These are phyloP conservation scores for Leccinellum rugosiceps DNA, from an alignment of 768 basidiomycete genomes.

Conservation along the genomic window DNA sequence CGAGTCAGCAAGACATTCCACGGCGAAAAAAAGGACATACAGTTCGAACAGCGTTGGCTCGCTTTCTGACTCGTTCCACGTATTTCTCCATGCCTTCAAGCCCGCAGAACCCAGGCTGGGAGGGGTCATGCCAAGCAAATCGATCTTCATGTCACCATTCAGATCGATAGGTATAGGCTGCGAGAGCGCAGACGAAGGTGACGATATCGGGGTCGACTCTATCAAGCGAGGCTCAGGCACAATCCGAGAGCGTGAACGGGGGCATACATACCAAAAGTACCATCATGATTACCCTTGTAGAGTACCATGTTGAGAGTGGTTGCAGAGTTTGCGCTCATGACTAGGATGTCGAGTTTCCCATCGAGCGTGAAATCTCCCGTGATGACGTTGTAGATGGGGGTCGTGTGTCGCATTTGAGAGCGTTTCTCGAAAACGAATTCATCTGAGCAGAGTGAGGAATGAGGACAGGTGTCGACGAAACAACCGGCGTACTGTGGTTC, in stretches of 20 bases:
- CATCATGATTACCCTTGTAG: slow-evolving; percentile 60
- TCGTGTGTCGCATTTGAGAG: slow-evolving; percentile 51
- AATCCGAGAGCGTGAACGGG: neutral
- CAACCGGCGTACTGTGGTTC: slow-evolving; percentile 65
- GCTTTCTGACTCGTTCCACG: slow-evolving; percentile 60
- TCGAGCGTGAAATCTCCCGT: slow-evolving; percentile 94
- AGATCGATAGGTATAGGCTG: slow-evolving; percentile 89
- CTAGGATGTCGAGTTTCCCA: slow-evolving; percentile 84
- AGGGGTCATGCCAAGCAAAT: slow-evolving; percentile 70
- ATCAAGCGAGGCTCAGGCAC: neutral
- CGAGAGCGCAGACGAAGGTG: slow-evolving; percentile 62
- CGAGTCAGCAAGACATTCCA: slow-evolving; percentile 5
- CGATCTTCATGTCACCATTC: slow-evolving; percentile 86
- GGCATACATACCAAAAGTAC: slow-evolving; percentile 60
- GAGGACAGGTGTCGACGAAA: neutral
- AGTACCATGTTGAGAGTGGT: slow-evolving; percentile 63
- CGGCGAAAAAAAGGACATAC: slow-evolving; percentile 40
- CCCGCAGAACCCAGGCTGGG: slow-evolving; percentile 33
- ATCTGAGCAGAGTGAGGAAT: slow-evolving; percentile 38
- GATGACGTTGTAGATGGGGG: slow-evolving; percentile 72
- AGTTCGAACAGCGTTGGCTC: slow-evolving; percentile 58
- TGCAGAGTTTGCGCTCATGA: slow-evolving; percentile 66
- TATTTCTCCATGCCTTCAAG: slow-evolving; percentile 77
- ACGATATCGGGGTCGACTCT: slow-evolving; percentile 39
- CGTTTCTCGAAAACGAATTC: slow-evolving; percentile 54